Percentiles rank a stretch among this genome's conserved stretches.
Evolutionary conservation across 192 early-diverging fungal species (phyloP).

Genomic region (Umbelopsis sp.): DNA sequence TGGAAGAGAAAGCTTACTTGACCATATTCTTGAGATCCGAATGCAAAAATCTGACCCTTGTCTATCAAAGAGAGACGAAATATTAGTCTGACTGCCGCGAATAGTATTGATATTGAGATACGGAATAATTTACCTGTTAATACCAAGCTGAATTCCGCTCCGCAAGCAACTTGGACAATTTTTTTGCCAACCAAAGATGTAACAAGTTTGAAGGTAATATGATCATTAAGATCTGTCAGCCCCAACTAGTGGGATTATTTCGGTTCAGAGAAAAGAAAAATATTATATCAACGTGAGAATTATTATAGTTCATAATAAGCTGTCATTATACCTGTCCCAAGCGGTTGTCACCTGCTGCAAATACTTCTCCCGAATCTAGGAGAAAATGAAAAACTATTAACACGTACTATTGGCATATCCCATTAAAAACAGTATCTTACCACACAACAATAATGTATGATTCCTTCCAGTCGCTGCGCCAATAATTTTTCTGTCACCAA

Average conservation of each 20-base stretch:
- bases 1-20: conserved; percentile 28
- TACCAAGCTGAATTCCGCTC: conserved; percentile 48
- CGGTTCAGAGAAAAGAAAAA: not conserved
- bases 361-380: conserved; percentile 42
- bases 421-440: not conserved
- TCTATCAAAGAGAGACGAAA: conserved; percentile 19
- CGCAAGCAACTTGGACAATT: conserved; percentile 43
- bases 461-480: conserved; percentile 46
- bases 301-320: not conserved
- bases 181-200: conserved; percentile 40
- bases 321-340: conserved; percentile 42
- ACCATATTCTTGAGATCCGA: conserved; percentile 54
- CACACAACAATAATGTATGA: conserved; percentile 47
- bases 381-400: not conserved
- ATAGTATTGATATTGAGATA: not conserved
- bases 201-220: conserved; percentile 36
- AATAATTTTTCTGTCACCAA: conserved; percentile 40
- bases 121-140: conserved; percentile 21
- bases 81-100: not conserved
- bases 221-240: conserved; percentile 32
- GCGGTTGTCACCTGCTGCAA: conserved; percentile 49
- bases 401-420: not conserved
- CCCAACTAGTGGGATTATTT: conserved; percentile 30
- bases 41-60: conserved; percentile 47
- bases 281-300: not conserved